Base-by-base conservation (phyloP, 208 protist species). In the Porcisia deanei region DNA sequence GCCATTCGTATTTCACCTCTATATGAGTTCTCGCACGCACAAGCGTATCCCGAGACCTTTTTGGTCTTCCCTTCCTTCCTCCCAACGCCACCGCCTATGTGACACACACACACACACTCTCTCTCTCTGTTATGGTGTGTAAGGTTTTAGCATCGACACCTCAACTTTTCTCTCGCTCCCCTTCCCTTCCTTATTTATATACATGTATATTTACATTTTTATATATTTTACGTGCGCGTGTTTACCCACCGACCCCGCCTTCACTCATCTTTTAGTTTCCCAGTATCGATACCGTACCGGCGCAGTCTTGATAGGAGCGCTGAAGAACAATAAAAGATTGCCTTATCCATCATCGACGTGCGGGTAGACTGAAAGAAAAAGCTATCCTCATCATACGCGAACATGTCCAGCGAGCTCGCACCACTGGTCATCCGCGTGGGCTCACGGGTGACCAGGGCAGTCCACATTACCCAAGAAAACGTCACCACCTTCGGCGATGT, bases 401-500 rank as follows among this genome's bases (percentile, higher is more conserved):
- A 14, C 9, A 82, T 82, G 78, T 71, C 78, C 34, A 69, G 34
- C 37, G 74, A 83, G 4, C 22, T 52, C 4, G 54, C 57, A 9
- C 61, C 84, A 5, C 47, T 73, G 41, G 78, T 90, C 14, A 88
- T 96, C 82, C 82, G 77, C 30, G 87, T 96, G 64, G 91, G 91
- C 39, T 76, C 85, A 14, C 81, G 70, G 16, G 81, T 73, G 47
- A 88, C 77, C 61, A 80, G 77, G 41, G 78, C 49, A 10, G 77
- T 85, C n/a, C 79, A 80, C 65, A 91, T 96, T 69, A 84, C 67
- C 18, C 63, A 80, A 20, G 90, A 90, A 47, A 91, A 90, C 73
- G 91, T 95, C 43, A 88, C 82, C 14, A 63, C 79, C 6, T 97
- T 95, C 83, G 92, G 88, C 10, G 80, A 86, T 53, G 76, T 97